These are phyloP conservation scores for Penstemon newberryi DNA, from an alignment of 257 asterid species.

Conservation along the genomic window DNA sequence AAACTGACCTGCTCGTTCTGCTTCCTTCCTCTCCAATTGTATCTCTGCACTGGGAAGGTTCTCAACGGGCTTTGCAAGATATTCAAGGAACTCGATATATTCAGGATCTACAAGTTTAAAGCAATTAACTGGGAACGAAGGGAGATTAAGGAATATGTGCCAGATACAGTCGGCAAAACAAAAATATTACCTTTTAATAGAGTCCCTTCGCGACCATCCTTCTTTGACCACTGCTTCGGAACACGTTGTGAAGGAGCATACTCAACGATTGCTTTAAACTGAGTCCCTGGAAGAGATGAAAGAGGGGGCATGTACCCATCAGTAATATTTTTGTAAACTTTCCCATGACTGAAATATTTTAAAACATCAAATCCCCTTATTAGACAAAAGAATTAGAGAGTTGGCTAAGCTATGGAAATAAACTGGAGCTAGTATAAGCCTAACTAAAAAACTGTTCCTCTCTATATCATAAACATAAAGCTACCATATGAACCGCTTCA, in stretches of 20 bases:
- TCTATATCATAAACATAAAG: too few relatives aligned
- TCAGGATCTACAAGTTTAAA: conserved; percentile 81
- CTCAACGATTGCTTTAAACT: conserved; percentile 81
- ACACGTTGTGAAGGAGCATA: conserved; percentile 98
- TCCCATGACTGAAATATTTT: background rate
- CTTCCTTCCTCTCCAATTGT: conserved; percentile 97
- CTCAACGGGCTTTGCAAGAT: conserved; percentile 86
- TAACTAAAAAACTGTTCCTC: background rate
- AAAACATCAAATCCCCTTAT: background rate
- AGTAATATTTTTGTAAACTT: background rate
- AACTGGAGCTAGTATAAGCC: conserved; percentile 18
- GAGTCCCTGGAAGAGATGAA: conserved; percentile 67
- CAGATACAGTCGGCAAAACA: conserved; percentile 30
- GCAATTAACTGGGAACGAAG: conserved; percentile 36
- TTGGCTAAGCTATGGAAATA: background rate
- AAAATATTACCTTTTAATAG: conserved; percentile 72
- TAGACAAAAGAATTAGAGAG: conserved; percentile 11
- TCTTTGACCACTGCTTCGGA: conserved; percentile 84
- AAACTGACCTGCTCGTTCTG: conserved; percentile 89
- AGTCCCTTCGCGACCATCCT: conserved; percentile 94
- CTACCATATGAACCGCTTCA: background rate
- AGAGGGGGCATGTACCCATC: conserved; percentile 1
- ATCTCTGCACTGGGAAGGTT: conserved; percentile 99
- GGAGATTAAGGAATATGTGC: conserved; percentile 26
- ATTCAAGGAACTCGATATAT: conserved; percentile 97